phyloP scores from a whole-genome alignment of 129 eudicot species.

The Pulicaria dysenterica region DNA sequence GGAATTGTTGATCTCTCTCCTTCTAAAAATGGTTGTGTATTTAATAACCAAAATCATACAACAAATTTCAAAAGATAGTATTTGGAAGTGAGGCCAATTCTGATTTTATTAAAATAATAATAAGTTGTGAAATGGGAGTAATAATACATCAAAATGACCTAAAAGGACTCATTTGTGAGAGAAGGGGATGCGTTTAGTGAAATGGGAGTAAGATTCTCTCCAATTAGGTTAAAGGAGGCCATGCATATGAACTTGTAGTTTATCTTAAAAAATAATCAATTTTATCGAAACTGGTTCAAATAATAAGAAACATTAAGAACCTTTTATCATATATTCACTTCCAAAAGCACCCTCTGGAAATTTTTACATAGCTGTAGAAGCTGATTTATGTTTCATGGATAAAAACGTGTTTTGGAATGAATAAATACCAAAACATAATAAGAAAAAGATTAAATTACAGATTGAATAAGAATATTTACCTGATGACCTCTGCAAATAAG shows the following conservation, averaged over 20 bases:
- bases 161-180: background rate
- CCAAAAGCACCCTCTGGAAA: background rate
- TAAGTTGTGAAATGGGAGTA: no score
- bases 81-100: no score
- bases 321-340: background rate
- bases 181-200: background rate
- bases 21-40: background rate
- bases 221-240: background rate
- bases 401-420: background rate
- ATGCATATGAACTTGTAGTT: background rate
- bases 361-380: background rate
- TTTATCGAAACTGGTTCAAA: background rate
- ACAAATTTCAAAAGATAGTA: background rate
- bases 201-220: background rate
- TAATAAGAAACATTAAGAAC: background rate
- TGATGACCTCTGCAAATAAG: conserved; percentile 93
- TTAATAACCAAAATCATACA: background rate
- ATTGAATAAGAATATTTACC: conserved; percentile 43
- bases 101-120: no score
- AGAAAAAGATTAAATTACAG: background rate
- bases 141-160: no score
- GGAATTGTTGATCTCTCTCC: background rate
- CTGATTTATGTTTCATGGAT: background rate
- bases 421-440: background rate
- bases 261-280: background rate